Evolutionary conservation across 23 red algal species (phyloP), one percentile per base, ranked within the genome.

Genomic region (Gracilaria gracilis): DNA sequence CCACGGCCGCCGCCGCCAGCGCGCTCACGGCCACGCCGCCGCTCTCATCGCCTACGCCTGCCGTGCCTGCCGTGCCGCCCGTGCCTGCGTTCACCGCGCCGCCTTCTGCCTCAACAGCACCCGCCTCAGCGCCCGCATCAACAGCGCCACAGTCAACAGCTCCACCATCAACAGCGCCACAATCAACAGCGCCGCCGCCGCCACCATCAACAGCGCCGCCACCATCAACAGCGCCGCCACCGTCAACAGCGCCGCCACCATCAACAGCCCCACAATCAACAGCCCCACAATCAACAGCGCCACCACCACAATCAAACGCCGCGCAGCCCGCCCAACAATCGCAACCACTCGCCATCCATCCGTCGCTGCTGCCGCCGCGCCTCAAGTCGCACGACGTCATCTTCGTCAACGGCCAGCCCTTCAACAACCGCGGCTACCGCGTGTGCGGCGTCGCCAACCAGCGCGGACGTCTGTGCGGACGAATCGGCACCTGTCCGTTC

Each of bases 401-500:
- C 36, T 67, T 82, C 75, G 92, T 87, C 84, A 57, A 71, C 23
- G 92, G 83, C 50, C 72, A 94, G 59, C 81, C 92, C 32, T 98
- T 90, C 85, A 98, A 98, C 80, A 77, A 77, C 61, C 58, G 84
- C 49, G 96, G 96, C 49, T 95, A 94, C 61, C 93, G 85, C 35
- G 90, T 98, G 34, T 98, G 96, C 75, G 96, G 96, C 36, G 96
- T 94, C 31, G 58, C 54, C 19, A 98, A 98, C 82, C 79, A 95
- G 42, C 85, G 93, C 50, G 92, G 93, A 8, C 65, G 71, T 14
- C 89, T 80, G 24, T 98, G 96, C 73, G 96, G 93, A 23, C 92
- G 96, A 8, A 88, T 98, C 54, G 96, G 96, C 48, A 86, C 82
- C n/a, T 98, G 96, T 86, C 96, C 96, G 20, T 98, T 98, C 49